Evolutionary conservation across 2,329 filamentous ascomycete genomes (phyloP), one percentile per base, ranked within the genome.

Genomic region (Alternaria hordeiaustralica): DNA sequence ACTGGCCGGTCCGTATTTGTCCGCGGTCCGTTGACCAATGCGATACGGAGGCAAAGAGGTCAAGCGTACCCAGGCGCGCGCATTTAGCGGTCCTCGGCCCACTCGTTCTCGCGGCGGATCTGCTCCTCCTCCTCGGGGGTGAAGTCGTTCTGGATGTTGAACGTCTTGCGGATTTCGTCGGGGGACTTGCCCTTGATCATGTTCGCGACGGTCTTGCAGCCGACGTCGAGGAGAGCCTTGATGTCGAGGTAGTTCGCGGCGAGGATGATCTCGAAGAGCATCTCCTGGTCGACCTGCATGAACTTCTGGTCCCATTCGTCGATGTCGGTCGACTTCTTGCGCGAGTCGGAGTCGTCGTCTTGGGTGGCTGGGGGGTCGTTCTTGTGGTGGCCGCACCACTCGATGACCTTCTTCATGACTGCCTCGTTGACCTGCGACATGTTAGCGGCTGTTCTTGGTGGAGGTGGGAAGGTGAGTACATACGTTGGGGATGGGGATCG

Each of bases 161-260:
- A 99, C 0, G 96, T 99, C 87, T 98, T 99, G 55, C 96, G 92
- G 76, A 99, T 99, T 85, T 99, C 96, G 81, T 99, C 96, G 4
- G 96, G 96, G 0, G 94, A 97, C 87, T 99, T 99, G 84, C 96
- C 96, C 92, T 99, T 99, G 87, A 99, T 99, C 96, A 99, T 99
- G 84, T 99, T 99, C 66, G 96, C 96, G 15, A 99, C 96, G 0
- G 96, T 99, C 89, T 99, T 99, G 89, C 96, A 99, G 66, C 96
- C 96, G 64, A 98, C 95, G 70, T 99, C 96, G 26, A 99, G 90
- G 1, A 99, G 91, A 2, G 94, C 92, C 88, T 98, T 99, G 86
- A 99, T 99, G 73, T 99, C 96, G 64, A 99, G 91, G 82, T 98
- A 99, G 87, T 99, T 99, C 75, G 95, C 93, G 4, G 96, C 93